Base-by-base conservation (phyloP, 75 land plant genomes). In the Pinus tabuliformis region DNA sequence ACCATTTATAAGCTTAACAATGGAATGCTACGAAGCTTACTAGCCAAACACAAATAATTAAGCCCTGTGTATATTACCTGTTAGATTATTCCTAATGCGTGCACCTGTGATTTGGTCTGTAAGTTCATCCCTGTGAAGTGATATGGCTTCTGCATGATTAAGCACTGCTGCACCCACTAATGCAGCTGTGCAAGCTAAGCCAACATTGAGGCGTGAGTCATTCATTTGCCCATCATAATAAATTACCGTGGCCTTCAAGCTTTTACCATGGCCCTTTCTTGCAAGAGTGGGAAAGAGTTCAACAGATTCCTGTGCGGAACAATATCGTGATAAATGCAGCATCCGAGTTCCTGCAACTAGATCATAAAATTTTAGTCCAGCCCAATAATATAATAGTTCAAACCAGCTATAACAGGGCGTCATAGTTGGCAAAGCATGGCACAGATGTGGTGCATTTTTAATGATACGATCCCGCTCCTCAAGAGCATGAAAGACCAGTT, bases 221-320 rank as follows among this genome's bases (percentile, higher is more conserved):
- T 97, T 89, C 95, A 97, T 95, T 70, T 97, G 99, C 36, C 99
- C 99, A 84, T 97, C 99, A 80, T 92, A 95, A 73, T 97, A 97
- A 6, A 97, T 95, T 28, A 97, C 98, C 5, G 99, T 97, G 6
- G 98, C 99, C 78, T 88, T 97, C 79, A 97, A 73, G 59, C 58
- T 91, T 81, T 77, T 84, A 26, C 79, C 89, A 56, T 81, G 81
- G 39, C 85, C 92, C 54, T 85, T 92, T 77, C 80, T 83, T 37
- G 98, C 90, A 65, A 97, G 84, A 65, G 96, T 97, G 2, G 98
- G 99, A 73, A 97, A 97, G 17, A 85, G 89, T 62, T 96, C 95
- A 78, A 88, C 71, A 8, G 96, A 92, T 73, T 94, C 96, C 60
- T 95, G 60, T 5, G 82, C 86, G 56, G 99, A 94, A 74, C 92